Evolutionary conservation across 2,329 filamentous ascomycete genomes (phyloP).

Genomic region (Aspergillus tubingensis): DNA sequence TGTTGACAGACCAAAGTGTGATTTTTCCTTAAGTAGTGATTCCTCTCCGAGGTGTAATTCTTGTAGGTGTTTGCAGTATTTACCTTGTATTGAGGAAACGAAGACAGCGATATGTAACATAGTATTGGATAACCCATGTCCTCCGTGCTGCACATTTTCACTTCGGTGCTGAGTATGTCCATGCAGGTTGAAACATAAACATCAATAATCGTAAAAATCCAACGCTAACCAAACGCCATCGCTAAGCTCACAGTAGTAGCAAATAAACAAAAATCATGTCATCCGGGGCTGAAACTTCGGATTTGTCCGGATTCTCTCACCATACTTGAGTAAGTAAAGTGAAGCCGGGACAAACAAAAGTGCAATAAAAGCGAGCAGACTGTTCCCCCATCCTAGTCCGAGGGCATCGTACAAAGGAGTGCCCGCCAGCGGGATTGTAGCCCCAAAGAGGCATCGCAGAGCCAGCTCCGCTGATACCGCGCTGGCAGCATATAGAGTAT

Average conservation of each 20-base stretch:
- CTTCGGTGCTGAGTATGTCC: too few relatives aligned
- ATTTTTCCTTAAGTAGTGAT: too few relatives aligned
- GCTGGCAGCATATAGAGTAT: slow-evolving; percentile 19
- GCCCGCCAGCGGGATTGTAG: slow-evolving; percentile 16
- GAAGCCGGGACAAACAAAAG: slow-evolving; percentile 16
- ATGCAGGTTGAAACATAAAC: too few relatives aligned
- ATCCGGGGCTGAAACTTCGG: slow-evolving; percentile 18
- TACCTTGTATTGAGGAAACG: too few relatives aligned
- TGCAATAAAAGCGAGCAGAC: slow-evolving; percentile 17
- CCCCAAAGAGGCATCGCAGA: slow-evolving; percentile 20
- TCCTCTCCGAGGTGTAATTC: too few relatives aligned
- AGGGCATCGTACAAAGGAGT: slow-evolving; percentile 15
- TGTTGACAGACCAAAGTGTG: too few relatives aligned
- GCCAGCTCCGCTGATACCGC: slow-evolving; percentile 18
- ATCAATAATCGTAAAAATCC: too few relatives aligned
- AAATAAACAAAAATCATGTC: slow-evolving; percentile 5
- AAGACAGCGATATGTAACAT: too few relatives aligned
- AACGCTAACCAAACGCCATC: not conserved
- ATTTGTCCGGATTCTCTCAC: slow-evolving; percentile 19
- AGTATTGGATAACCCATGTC: too few relatives aligned
- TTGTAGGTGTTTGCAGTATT: too few relatives aligned
- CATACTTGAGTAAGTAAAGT: slow-evolving; percentile 15
- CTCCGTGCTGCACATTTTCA: too few relatives aligned
- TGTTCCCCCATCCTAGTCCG: slow-evolving; percentile 22
- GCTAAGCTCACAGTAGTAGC: not conserved